phyloP scores from a whole-genome alignment of 2,329 filamentous ascomycete genomes.

The Clarireedia paspali region DNA sequence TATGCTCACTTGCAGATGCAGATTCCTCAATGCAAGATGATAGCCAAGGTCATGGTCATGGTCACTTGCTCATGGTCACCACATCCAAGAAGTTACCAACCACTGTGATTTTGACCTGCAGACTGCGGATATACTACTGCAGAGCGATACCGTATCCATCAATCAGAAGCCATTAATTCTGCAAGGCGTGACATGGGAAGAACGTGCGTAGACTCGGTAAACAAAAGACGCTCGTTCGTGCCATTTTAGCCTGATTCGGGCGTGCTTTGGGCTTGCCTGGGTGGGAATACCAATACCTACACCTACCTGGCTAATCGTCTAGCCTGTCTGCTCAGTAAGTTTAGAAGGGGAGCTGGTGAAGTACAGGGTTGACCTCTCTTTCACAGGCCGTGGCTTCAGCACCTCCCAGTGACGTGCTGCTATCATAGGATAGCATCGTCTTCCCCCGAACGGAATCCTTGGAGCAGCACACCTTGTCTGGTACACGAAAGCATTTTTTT shows the following conservation, averaged over 20 bases:
- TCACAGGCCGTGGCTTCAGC: not conserved
- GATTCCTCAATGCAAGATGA: slow-evolving; percentile 5
- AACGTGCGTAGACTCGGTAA: not conserved
- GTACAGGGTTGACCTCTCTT: not conserved
- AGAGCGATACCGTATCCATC: slow-evolving; percentile 8
- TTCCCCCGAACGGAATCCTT: not conserved
- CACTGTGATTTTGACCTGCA: slow-evolving; percentile 11
- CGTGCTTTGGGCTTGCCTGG: not conserved
- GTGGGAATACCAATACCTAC: not conserved
- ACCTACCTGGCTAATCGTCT: too few species aligned
- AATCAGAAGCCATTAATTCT: slow-evolving; percentile 5
- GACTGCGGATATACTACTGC: slow-evolving; percentile 11
- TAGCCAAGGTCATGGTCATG: not conserved
- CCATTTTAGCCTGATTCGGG: not conserved
- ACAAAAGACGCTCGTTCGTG: not conserved
- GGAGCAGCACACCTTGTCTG: too few species aligned
- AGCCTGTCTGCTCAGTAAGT: too few species aligned
- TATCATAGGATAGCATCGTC: slow-evolving; percentile 6
- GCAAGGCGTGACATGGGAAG: slow-evolving; percentile 1
- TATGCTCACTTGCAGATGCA: too few species aligned
- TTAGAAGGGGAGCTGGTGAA: too few species aligned
- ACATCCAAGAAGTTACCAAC: slow-evolving; percentile 10
- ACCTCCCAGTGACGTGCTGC: not conserved
- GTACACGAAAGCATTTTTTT: too few species aligned
- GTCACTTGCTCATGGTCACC: slow-evolving; percentile 8